Evolutionary conservation across 192 early-diverging fungal genomes (phyloP).

Genomic region (Umbelopsis vinacea): DNA sequence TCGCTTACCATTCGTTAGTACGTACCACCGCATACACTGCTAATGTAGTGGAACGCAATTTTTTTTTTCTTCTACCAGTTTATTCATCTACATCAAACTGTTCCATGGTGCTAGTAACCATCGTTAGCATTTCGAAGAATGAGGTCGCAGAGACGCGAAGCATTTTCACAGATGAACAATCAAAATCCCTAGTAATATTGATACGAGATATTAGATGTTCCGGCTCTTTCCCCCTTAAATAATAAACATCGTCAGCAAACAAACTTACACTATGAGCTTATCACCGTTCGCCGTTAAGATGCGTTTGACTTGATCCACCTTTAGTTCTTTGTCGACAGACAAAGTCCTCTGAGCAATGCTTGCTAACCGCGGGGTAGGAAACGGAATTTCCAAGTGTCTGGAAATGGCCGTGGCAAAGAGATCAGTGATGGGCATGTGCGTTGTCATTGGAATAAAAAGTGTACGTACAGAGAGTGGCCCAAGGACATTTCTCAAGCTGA

Average conservation of each 20-base stretch:
- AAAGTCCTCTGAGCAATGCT: slow-evolving; percentile 45
- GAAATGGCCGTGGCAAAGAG: not conserved
- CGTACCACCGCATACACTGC: too few species aligned
- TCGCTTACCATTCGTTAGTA: too few species aligned
- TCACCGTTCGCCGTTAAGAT: slow-evolving; percentile 29
- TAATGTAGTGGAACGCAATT: too few species aligned
- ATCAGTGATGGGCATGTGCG: not conserved
- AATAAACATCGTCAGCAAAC: too few species aligned
- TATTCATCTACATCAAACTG: slow-evolving; percentile 32
- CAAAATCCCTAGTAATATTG: slow-evolving; percentile 38
- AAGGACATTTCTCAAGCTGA: not conserved
- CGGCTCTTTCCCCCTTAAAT: too few species aligned
- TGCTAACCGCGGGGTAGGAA: slow-evolving; percentile 44
- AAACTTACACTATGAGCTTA: slow-evolving; percentile 46
- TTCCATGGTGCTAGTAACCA: slow-evolving; percentile 53
- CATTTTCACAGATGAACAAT: slow-evolving; percentile 40
- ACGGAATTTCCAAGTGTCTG: slow-evolving; percentile 45
- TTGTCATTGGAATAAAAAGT: not conserved
- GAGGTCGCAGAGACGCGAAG: slow-evolving; percentile 54
- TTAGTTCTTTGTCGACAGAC: slow-evolving; percentile 53
- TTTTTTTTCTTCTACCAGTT: not conserved
- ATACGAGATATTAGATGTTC: too few species aligned
- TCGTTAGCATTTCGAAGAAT: slow-evolving; percentile 53
- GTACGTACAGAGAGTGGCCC: slow-evolving; percentile 8
- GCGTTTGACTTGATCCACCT: slow-evolving; percentile 43